Evolutionary conservation across 2,329 filamentous ascomycete genomes (phyloP), one percentile per base, ranked within the genome.

Genomic region (Ophiocordyceps australis): DNA sequence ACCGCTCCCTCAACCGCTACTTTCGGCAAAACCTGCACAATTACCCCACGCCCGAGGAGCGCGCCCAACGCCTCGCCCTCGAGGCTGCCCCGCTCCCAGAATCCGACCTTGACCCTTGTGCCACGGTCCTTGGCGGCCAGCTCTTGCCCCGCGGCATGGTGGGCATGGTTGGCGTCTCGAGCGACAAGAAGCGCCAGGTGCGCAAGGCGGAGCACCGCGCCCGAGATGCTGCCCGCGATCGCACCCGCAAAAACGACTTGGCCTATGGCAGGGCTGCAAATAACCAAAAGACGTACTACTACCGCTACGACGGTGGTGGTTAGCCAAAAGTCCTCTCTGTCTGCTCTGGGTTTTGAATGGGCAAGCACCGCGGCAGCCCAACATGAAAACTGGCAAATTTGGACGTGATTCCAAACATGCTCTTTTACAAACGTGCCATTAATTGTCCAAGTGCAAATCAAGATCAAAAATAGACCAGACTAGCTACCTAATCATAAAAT

Each of bases 11-110:
- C 28, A 76, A 79, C 43, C 74, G 68, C 38, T 95, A 95, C 54
- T 98, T 74, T 57, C 74, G 81, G 31, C 89, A 98, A 55, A 95
- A 95, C 52, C 61, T 98, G 22, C 73, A 77, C 50, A 79, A 71
- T 48, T 76, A 93, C 47, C 83, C 83, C 3, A 74, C 78, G 3
- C 56, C 73, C 1, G 76, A 78, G 30, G 83, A 93, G 52, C 74
- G 79, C 28, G 62, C 68, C 30, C 65, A 74, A 37, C 72, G 70
- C 38, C 59, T 74, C 31, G 63, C 70, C 5, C 65, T 80, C 30
- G 65, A 74, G 33, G 47, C 36, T 4, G 42, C 46, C 7, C 30
- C 32, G 19, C 47, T 38, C 9, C 7, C 42, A 11, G 41, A 45
- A 15, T 37, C 38, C 10, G 48, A 52, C 29, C 36, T 59, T 9